These are phyloP conservation scores for Eucalyptus cloeziana DNA, from an alignment of 345 rosid species.

Conservation along the genomic window DNA sequence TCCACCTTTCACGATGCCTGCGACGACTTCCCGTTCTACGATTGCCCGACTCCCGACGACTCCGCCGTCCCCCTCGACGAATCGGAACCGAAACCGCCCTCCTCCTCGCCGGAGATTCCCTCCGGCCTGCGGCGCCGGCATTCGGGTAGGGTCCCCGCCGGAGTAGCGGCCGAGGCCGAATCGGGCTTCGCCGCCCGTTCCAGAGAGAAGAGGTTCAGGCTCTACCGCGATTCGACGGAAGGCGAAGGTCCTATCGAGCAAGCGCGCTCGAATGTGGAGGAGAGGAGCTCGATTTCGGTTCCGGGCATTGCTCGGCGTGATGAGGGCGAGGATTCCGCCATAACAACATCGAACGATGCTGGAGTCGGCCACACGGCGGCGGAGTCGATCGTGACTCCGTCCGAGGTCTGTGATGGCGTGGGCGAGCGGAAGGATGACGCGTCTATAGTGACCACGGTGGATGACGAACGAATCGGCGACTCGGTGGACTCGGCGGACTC, in stretches of 20 bases:
- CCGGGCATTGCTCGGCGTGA: background rate
- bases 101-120: background rate
- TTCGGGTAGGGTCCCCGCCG: background rate
- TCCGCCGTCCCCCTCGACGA: background rate
- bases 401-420: background rate
- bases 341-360: background rate
- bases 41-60: conserved; percentile 5
- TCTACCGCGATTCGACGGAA: conserved; percentile 9
- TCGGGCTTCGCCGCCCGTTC: background rate
- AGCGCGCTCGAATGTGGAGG: background rate
- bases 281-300: conserved; percentile 4
- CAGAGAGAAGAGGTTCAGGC: conserved; percentile 1
- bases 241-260: conserved; percentile 5
- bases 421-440: background rate
- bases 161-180: background rate
- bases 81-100: conserved; percentile 1
- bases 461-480: background rate
- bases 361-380: background rate
- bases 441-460: conserved; percentile 1
- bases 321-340: background rate
- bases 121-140: conserved; percentile 20
- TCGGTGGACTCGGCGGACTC: background rate
- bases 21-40: conserved; percentile 46
- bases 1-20: conserved; percentile 40
- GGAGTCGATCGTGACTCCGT: background rate